Percentiles rank a stretch among this genome's conserved stretches.
These are phyloP conservation scores for Cercophora newfieldiana DNA, from an alignment of 495 filamentous ascomycete species.

Conservation along the genomic window DNA sequence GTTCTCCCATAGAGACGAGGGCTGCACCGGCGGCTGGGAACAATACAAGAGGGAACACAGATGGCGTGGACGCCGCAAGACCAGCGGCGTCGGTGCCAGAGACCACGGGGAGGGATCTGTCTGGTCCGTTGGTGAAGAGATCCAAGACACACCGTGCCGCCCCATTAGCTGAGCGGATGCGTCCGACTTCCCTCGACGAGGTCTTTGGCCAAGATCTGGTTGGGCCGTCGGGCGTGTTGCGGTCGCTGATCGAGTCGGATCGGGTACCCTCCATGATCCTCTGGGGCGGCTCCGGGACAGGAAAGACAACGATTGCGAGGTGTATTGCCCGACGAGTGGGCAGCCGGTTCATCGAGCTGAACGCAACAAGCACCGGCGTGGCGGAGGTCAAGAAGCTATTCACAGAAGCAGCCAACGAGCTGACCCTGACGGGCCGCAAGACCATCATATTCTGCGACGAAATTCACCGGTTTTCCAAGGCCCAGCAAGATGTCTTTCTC, in stretches of 20 bases:
- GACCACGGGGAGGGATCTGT: not conserved
- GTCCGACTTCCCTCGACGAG: conserved; percentile 78
- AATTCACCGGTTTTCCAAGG: conserved; percentile 91
- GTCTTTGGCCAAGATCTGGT: conserved; percentile 92
- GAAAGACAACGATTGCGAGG: conserved; percentile 96
- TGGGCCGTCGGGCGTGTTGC: conserved; percentile 76
- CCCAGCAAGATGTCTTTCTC: conserved; percentile 93
- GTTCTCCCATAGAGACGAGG: conserved; percentile 27
- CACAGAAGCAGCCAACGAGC: conserved; percentile 76
- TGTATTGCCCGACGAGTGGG: conserved; percentile 81
- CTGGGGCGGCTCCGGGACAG: conserved; percentile 89
- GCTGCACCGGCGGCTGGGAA: conserved; percentile 9
- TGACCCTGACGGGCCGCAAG: conserved; percentile 77
- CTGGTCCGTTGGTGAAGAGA: conserved; percentile 52
- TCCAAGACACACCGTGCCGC: conserved; percentile 69
- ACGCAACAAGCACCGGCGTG: conserved; percentile 88
- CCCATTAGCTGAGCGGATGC: conserved; percentile 92
- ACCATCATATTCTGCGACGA: conserved; percentile 99
- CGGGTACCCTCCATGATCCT: conserved; percentile 91
- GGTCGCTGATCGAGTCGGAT: conserved; percentile 85
- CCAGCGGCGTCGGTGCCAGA: conserved; percentile 18
- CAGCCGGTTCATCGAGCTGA: conserved; percentile 91
- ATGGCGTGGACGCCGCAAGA: conserved; percentile 28
- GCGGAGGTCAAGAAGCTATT: conserved; percentile 95
- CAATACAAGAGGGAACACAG: conserved; percentile 18